phyloP scores from a whole-genome alignment of 192 early-diverging fungal species.

The Umbelopsis ramanniana region DNA sequence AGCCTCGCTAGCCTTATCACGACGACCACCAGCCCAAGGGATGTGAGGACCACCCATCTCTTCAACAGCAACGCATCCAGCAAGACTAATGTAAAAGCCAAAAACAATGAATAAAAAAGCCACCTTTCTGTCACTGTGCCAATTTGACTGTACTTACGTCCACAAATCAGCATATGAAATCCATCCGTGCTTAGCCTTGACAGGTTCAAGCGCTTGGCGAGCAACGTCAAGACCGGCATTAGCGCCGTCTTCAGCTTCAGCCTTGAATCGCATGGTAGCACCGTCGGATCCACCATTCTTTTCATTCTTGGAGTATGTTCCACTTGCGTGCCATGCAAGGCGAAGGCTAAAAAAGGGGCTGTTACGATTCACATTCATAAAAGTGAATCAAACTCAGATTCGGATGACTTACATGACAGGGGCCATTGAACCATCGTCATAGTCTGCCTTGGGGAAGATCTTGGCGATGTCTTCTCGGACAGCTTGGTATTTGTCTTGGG shows the following conservation, averaged over 20 bases:
- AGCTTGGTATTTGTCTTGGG: conserved; percentile 43
- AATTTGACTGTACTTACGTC: conserved; percentile 46
- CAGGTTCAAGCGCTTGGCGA: conserved; percentile 58
- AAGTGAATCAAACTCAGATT: conserved; percentile 39
- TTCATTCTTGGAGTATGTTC: conserved; percentile 65
- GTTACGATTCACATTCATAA: not conserved
- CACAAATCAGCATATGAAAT: conserved; percentile 78
- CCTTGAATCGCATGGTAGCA: conserved; percentile 66
- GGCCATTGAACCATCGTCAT: conserved; percentile 68
- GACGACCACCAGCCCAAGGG: conserved; percentile 60
- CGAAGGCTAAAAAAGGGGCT: conserved; percentile 32
- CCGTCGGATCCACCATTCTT: conserved; percentile 68
- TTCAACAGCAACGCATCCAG: conserved; percentile 71
- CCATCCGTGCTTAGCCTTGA: conserved; percentile 65
- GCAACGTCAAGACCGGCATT: conserved; percentile 62
- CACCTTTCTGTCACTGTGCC: too few relatives aligned
- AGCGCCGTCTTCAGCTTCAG: conserved; percentile 67
- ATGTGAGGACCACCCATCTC: conserved; percentile 71
- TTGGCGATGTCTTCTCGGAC: conserved; percentile 47
- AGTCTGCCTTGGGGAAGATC: conserved; percentile 40
- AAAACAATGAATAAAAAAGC: not conserved
- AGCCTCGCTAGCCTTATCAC: conserved; percentile 54
- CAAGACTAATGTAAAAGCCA: conserved; percentile 41
- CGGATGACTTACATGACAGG: conserved; percentile 60
- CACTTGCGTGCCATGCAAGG: conserved; percentile 67